Evolutionary conservation across 1,139 yeast species (phyloP), one percentile per base, ranked within the genome.

Genomic region (Hyphopichia pseudoburtonii): DNA sequence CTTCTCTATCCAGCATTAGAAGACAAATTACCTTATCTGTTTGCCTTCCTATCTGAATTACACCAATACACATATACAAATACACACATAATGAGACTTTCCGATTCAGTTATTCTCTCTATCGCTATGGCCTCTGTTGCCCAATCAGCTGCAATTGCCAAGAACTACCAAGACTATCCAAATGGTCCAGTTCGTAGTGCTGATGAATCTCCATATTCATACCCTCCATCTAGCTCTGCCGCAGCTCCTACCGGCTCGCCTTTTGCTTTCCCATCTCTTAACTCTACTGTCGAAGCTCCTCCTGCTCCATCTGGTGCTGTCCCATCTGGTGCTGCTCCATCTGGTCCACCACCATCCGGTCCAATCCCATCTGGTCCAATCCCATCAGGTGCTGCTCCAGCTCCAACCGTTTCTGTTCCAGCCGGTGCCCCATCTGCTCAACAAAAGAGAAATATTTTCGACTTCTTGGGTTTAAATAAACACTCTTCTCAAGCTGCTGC

Each of bases 31-130:
- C n/a, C n/a, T n/a, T n/a, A n/a, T n/a, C n/a, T n/a, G n/a, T n/a
- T n/a, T n/a, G n/a, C n/a, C n/a, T n/a, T n/a, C n/a, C n/a, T n/a
- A n/a, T n/a, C n/a, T n/a, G n/a, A n/a, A n/a, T n/a, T n/a, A n/a
- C n/a, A n/a, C n/a, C n/a, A n/a, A n/a, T n/a, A n/a, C n/a, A n/a
- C n/a, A n/a, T n/a, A n/a, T n/a, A n/a, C 17, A n/a, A 7, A 29
- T 7, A 18, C 8, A 30, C 18, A 14, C 21, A 43, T 36, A 37
- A 56, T 57, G 62, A 54, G 54, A 48, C 49, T 57, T 45, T 46
- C 56, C 36, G 31, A 52, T 44, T 47, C 60, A 37, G 42, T 47
- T 37, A 36, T 53, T 24, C 41, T 52, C 34, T 40, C 54, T 39
- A 51, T 60, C 31, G 35, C 54, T 39, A 56, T 27, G 11, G 36